Evolutionary conservation across 2,329 filamentous ascomycete species (phyloP), one percentile per base, ranked within the genome.

Genomic region (Sporothrix brasiliensis): DNA sequence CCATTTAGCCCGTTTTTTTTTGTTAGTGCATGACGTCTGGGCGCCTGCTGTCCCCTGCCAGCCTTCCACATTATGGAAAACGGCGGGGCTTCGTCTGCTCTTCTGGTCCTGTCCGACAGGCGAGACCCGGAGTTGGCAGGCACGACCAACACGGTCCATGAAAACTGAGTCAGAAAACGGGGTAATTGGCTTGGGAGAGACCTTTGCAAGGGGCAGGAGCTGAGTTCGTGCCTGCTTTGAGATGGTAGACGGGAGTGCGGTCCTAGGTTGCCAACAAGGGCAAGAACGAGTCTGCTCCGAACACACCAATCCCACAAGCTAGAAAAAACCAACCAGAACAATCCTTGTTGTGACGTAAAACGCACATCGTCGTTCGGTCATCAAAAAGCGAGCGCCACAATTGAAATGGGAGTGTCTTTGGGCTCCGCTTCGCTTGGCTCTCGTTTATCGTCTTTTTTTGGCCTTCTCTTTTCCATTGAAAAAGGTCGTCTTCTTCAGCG

Each of bases 121-220:
- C 58, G 58, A 65, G 60, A 16, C 44, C 41, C 60, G 44, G 60
- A 50, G 60, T 49, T 65, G 60, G 44, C 60, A 65, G 60, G 60
- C 44, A 50, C 24, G 14, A 65, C 21, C 44, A 41, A 21, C 14
- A 24, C 9, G 44, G 34, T 61, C 34, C 27, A 58, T 14, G 30
- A 44, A 5, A 47, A 61, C n/a, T n/a, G 24, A 41, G 58, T 61
- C 58, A 16, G 58, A 44, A 61, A 61, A 61, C 58, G 34, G 39
- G 58, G 56, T 11, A 16, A 10, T 56, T 24, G 21, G 14, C 56
- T 41, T 21, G 30, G 16, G 1, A 34, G 39, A 58, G 19, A 24
- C n/a, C 34, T 58, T 58, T 58, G 54, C 54, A 58, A 7, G 39
- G 39, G 27, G 3, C 27, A 2, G 27, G 27, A 34, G 34, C 41